These are phyloP conservation scores for Datisca glomerata DNA, from an alignment of 306 rosid genomes.

Conservation along the genomic window DNA sequence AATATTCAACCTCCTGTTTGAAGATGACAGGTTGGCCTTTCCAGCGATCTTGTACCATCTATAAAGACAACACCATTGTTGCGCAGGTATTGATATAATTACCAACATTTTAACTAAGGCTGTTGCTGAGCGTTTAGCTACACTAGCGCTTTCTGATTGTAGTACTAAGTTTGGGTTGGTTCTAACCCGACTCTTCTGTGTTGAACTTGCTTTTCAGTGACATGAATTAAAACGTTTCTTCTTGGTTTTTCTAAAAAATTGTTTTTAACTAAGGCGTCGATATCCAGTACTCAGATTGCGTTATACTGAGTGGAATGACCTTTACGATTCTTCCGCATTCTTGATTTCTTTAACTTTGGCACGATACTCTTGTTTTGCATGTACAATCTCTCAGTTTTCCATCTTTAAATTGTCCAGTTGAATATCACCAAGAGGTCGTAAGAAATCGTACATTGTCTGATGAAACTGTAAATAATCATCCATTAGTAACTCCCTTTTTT, in stretches of 20 bases:
- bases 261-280: neutral
- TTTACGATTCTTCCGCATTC: too few relatives aligned
- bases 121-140: neutral
- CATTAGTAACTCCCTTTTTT: neutral
- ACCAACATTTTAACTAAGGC: conserved; percentile 1
- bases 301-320: too few relatives aligned
- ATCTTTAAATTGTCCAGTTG: too few relatives aligned
- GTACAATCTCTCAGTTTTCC: too few relatives aligned
- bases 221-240: neutral
- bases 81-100: conserved; percentile 53
- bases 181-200: neutral
- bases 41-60: conserved; percentile 56
- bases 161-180: neutral
- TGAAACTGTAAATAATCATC: neutral
- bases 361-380: too few relatives aligned
- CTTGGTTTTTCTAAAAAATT: neutral
- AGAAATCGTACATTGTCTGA: too few relatives aligned
- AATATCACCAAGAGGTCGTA: too few relatives aligned
- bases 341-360: too few relatives aligned
- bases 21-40: conserved; percentile 59
- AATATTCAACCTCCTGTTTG: conserved; percentile 26
- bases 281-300: too few relatives aligned
- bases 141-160: neutral
- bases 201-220: neutral
- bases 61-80: conserved; percentile 34